A percentile compares a stretch with the other conserved stretches of the same genome.
Evolutionary conservation across 345 rosid species (phyloP).

Genomic region (Camelina sativa): DNA sequence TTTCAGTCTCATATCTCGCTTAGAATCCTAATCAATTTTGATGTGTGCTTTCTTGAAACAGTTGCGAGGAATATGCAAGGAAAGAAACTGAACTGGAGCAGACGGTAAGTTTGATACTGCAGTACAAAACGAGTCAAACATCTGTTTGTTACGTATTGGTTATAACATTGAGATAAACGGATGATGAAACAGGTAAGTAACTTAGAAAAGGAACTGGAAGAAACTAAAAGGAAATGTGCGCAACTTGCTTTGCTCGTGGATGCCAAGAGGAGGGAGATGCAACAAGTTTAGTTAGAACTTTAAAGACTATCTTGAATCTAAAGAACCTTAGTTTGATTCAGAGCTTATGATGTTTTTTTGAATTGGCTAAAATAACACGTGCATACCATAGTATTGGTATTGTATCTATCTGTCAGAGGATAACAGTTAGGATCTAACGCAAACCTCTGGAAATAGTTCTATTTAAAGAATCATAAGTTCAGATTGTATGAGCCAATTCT

Average conservation of each 20-base stretch:
- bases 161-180: slow-evolving; percentile 14
- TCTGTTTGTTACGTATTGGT: slow-evolving; percentile 6
- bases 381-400: background rate
- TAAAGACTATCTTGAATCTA: background rate
- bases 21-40: background rate
- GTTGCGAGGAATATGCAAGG: slow-evolving; percentile 69
- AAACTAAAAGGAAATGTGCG: slow-evolving; percentile 62
- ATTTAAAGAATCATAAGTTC: slow-evolving; percentile 28
- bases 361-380: background rate
- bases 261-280: slow-evolving; percentile 55
- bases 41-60: slow-evolving; percentile 43
- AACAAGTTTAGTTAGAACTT: slow-evolving; percentile 14
- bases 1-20: background rate
- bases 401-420: slow-evolving; percentile 5
- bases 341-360: background rate
- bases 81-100: slow-evolving; percentile 60
- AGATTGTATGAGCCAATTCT: slow-evolving; percentile 28
- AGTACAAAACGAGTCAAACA: slow-evolving; percentile 7
- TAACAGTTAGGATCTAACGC: slow-evolving; percentile 35
- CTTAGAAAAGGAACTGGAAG: slow-evolving; percentile 65
- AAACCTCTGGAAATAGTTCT: slow-evolving; percentile 28
- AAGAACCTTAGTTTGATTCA: background rate
- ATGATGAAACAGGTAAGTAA: slow-evolving; percentile 51
- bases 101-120: slow-evolving; percentile 47
- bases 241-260: slow-evolving; percentile 61